phyloP scores from a whole-genome alignment of 495 filamentous ascomycete genomes.

The Aspergillus nanangensis region DNA sequence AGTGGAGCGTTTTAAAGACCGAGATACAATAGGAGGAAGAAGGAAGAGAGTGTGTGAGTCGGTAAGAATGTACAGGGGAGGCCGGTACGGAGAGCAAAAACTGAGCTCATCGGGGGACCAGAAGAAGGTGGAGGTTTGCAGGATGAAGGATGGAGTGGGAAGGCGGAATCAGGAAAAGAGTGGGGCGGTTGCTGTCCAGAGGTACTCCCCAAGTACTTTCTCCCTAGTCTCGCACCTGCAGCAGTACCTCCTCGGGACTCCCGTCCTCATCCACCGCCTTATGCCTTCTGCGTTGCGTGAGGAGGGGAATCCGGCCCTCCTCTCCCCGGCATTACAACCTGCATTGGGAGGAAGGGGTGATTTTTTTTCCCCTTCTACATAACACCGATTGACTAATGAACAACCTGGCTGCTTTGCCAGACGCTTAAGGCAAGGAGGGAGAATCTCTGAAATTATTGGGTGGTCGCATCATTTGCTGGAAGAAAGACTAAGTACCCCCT shows the following conservation, averaged over 20 bases:
- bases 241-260: not conserved
- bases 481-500: not conserved
- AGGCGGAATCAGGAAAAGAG: conserved; percentile 1
- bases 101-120: not conserved
- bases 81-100: not conserved
- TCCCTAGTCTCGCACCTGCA: not conserved
- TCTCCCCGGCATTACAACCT: not conserved
- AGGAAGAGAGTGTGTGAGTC: not conserved
- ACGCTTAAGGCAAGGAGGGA: not conserved
- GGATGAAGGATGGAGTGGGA: conserved; percentile 2
- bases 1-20: conserved; percentile 5
- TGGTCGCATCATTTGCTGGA: not conserved
- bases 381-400: no score
- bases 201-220: not conserved
- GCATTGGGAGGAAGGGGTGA: no score
- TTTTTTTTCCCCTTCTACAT: no score
- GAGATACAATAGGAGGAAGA: conserved; percentile 2
- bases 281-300: no score
- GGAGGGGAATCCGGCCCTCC: not conserved
- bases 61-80: not conserved
- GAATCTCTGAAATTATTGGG: not conserved
- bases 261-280: not conserved
- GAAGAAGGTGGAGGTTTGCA: conserved; percentile 1
- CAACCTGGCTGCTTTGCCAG: no score
- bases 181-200: no score